Base-by-base conservation (phyloP, 768 basidiomycete genomes). In the Wakefieldia striispora region DNA sequence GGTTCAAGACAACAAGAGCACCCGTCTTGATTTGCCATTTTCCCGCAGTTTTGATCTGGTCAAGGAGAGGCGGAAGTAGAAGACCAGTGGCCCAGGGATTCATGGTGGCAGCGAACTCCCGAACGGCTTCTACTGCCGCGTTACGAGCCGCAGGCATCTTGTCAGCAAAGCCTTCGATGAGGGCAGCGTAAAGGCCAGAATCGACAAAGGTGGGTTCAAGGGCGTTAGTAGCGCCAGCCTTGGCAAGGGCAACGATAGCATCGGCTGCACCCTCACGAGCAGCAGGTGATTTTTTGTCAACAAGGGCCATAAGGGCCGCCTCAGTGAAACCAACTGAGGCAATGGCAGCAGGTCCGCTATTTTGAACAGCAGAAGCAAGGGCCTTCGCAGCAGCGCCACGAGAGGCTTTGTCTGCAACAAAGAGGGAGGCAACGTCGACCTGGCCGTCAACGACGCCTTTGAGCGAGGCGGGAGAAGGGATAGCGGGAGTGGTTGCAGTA, bases 21-120 rank as follows among this genome's bases (percentile, higher is more conserved):
- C 95, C 94, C 9, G 86, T 88, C 83, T 97, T 97, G 76, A 95
- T 62, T 71, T 95, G 95, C 93, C 94, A 97, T 71, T 97, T 97
- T 65, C 95, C 93, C 63, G 92, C 91, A 60, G 88, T 88, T 76
- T 91, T 90, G 78, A 97, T 88, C 73, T 95, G 83, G 70, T 88
- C 81, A 64, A 97, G 91, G 67, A 97, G 81, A 49, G 84, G 75
- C 48, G 92, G 91, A 63, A 97, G 88, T 64, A 94, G 69, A 61
- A 90, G 80, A 54, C 81, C 76, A 20, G 88, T 74, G 40, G 88
- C 89, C 94, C 93, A 97, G 14, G 91, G 85, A 77, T 86, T 94
- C 83, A 90, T 88, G 52, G 78, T 74, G 55, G 83, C 75, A 65
- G 81, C 84, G 64, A 84, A 88, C 65, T 76, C 75, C 64, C 82